Conservation (phyloP, 2,329 filamentous ascomycete species). For the Xylariales sp. region DNA sequence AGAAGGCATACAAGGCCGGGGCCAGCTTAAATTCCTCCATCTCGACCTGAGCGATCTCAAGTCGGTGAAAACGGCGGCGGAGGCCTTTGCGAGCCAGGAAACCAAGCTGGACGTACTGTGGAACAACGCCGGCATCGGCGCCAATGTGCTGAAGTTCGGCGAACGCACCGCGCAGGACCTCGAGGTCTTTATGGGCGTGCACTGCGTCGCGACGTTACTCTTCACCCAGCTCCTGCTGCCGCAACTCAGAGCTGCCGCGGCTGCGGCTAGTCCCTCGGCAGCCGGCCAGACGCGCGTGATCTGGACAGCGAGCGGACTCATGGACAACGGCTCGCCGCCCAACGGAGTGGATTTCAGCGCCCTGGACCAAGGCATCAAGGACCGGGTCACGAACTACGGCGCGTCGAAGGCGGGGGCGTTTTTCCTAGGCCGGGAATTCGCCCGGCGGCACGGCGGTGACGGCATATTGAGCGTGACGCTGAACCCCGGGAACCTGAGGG, state of each 20-base stretch:
- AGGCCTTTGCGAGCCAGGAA: slow-evolving; percentile 36
- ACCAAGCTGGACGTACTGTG: slow-evolving; percentile 40
- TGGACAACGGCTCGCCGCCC: slow-evolving; percentile 43
- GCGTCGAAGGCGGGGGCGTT: slow-evolving; percentile 53
- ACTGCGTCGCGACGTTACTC: slow-evolving; percentile 51
- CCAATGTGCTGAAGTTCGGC: slow-evolving; percentile 32
- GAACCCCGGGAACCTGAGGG: slow-evolving; percentile 53
- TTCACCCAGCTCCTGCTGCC: slow-evolving; percentile 52
- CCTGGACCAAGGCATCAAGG: slow-evolving; percentile 40
- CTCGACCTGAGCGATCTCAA: slow-evolving; percentile 40
- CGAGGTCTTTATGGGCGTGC: slow-evolving; percentile 51
- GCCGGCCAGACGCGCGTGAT: slow-evolving; percentile 40
- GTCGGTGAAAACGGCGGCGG: slow-evolving; percentile 36
- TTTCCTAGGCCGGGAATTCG: slow-evolving; percentile 50
- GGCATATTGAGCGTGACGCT: slow-evolving; percentile 46
- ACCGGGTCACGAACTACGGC: slow-evolving; percentile 47
- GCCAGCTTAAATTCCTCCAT: slow-evolving; percentile 39
- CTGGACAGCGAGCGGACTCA: slow-evolving; percentile 48
- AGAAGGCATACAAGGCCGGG: slow-evolving; percentile 20
- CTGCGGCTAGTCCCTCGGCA: slow-evolving; percentile 22
- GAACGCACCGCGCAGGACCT: slow-evolving; percentile 49
- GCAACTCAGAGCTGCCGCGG: slow-evolving; percentile 48
- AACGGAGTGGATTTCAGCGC: slow-evolving; percentile 48
- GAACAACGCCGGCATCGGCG: slow-evolving; percentile 46
- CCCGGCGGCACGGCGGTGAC: slow-evolving; percentile 40